Evolutionary conservation across 768 basidiomycete species (phyloP).

Genomic region (Xerocomus potaroensis): DNA sequence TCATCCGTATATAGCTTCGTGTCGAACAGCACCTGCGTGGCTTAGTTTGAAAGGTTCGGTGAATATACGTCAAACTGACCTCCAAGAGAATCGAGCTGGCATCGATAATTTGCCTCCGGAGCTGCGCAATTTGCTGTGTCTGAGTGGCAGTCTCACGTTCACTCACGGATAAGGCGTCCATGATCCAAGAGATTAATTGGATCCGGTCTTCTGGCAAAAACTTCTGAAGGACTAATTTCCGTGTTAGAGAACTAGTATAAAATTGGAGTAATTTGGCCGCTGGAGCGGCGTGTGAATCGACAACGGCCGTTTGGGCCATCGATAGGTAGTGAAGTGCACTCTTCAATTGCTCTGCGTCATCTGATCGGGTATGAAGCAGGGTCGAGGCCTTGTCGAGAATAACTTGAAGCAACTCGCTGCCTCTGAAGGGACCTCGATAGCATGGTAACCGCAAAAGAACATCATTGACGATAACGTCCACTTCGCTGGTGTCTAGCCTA

Average conservation of each 20-base stretch:
- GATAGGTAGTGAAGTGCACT: slow-evolving; percentile 43
- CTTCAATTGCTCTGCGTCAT: slow-evolving; percentile 32
- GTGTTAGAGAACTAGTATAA: slow-evolving; percentile 41
- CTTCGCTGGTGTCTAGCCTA: slow-evolving; percentile 38
- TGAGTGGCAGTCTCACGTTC: slow-evolving; percentile 26
- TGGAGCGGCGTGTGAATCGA: slow-evolving; percentile 39
- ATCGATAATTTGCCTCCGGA: slow-evolving; percentile 48
- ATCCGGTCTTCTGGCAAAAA: slow-evolving; percentile 41
- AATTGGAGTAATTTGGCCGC: slow-evolving; percentile 49
- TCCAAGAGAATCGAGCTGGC: slow-evolving; percentile 46
- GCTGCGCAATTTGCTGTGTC: slow-evolving; percentile 26
- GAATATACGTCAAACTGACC: slow-evolving; percentile 27
- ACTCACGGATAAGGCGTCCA: slow-evolving; percentile 40
- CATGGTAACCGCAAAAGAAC: slow-evolving; percentile 49
- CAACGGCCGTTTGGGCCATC: slow-evolving; percentile 40
- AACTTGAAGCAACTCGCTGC: slow-evolving; percentile 37
- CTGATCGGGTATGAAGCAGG: slow-evolving; percentile 29
- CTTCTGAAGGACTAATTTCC: slow-evolving; percentile 46
- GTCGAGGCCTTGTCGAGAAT: slow-evolving; percentile 36
- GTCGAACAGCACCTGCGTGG: slow-evolving; percentile 17
- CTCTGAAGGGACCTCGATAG: slow-evolving; percentile 34
- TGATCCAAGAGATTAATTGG: slow-evolving; percentile 43
- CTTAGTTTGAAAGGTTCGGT: slow-evolving; percentile 4
- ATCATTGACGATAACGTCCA: slow-evolving; percentile 47
- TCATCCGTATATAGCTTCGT: slow-evolving; percentile 21